A percentile compares a stretch with the other conserved stretches of the same genome.
phyloP scores from a whole-genome alignment of 495 filamentous ascomycete species.

The Penicillium soppii region DNA sequence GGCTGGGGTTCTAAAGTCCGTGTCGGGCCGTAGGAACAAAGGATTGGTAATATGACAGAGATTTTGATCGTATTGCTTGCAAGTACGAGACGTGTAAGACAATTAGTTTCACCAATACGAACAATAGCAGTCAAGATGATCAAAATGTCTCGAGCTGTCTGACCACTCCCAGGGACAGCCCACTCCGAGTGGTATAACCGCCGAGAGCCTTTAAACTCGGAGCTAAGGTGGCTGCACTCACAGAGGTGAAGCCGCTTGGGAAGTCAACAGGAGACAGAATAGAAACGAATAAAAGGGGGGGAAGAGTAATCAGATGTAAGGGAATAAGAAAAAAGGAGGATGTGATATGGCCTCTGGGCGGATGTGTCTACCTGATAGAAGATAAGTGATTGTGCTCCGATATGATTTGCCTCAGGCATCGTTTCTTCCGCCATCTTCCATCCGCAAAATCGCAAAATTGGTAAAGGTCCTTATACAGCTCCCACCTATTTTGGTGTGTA shows the following conservation, averaged over 20 bases:
- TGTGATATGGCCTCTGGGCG: neutral
- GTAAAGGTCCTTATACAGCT: neutral
- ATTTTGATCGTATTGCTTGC: neutral
- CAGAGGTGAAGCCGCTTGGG: neutral
- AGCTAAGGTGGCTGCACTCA: neutral
- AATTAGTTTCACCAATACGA: conserved; percentile 11
- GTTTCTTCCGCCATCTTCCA: conserved; percentile 4
- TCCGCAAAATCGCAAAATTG: neutral
- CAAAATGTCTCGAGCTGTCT: conserved; percentile 14
- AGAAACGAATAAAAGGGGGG: conserved; percentile 8
- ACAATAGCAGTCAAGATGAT: conserved; percentile 1
- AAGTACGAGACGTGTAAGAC: conserved; percentile 1
- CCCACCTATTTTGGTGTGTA: neutral
- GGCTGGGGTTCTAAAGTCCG: neutral
- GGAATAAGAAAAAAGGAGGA: conserved; percentile 7
- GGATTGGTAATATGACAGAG: conserved; percentile 5
- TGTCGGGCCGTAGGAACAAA: conserved; percentile 14
- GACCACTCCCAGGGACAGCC: conserved; percentile 15
- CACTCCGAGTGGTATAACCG: conserved; percentile 21
- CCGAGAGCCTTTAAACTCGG: conserved; percentile 16
- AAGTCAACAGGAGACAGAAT: neutral
- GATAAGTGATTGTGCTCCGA: conserved; percentile 24
- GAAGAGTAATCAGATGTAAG: conserved; percentile 6
- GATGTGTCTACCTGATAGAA: neutral
- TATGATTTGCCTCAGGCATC: neutral